Evolutionary conservation across 2,329 filamentous ascomycete genomes (phyloP).

Genomic region (Beauveria scarabaeidicola): DNA sequence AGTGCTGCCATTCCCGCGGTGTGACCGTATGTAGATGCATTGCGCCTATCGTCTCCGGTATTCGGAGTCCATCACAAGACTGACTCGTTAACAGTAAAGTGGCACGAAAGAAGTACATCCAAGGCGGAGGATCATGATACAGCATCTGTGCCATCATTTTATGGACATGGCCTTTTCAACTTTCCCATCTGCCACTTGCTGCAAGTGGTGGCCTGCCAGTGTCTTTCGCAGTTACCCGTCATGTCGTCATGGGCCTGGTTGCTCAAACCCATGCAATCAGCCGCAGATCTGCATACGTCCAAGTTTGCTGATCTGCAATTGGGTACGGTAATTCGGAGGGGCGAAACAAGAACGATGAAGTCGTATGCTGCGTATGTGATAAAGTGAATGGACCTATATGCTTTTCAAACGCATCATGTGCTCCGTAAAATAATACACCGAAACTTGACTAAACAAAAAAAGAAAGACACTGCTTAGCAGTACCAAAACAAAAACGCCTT

Average conservation of each 20-base stretch:
- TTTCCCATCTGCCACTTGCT: background rate
- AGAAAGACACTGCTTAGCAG: background rate
- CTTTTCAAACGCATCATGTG: background rate
- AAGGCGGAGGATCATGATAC: too few relatives aligned
- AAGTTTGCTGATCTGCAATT: background rate
- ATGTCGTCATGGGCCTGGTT: background rate
- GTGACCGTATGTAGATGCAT: too few relatives aligned
- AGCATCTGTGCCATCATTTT: background rate
- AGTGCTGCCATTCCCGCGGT: constrained; percentile 1
- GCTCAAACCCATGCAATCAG: background rate
- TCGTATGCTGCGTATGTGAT: background rate
- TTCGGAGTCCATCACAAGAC: too few relatives aligned
- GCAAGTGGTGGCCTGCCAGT: background rate
- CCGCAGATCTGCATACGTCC: background rate
- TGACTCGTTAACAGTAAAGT: too few relatives aligned
- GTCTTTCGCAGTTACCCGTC: background rate
- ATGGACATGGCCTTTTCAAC: background rate
- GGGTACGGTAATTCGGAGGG: background rate
- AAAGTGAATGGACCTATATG: background rate
- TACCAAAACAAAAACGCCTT: background rate
- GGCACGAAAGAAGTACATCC: too few relatives aligned
- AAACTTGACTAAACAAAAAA: background rate
- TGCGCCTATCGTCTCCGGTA: too few relatives aligned
- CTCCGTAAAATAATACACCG: background rate
- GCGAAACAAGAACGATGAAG: too few relatives aligned